Base-by-base conservation (phyloP, 2,329 filamentous ascomycete species). In the Neopestalotiopsis rosae region DNA sequence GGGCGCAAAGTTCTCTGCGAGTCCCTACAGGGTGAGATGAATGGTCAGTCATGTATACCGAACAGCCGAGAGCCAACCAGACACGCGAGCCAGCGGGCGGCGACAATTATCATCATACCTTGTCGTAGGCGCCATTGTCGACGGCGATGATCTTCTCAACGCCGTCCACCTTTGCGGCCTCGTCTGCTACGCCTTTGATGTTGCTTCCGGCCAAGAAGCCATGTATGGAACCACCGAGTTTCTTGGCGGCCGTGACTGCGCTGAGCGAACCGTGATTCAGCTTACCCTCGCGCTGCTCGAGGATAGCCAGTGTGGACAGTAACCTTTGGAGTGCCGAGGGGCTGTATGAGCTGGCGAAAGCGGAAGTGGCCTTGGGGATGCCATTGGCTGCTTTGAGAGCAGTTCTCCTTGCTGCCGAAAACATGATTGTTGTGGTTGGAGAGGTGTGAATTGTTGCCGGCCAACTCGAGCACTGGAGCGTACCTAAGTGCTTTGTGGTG, bases 1-100 rank as follows among this genome's bases (percentile, higher is more conserved):
- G 68, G 94, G 93, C n/a, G 95, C 96, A 78, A 89, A 98, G 85
- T 94, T 98, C 84, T 99, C 96, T 66, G 96, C 91, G 1, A 99
- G 88, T 64, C 94, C 94, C 93, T 94, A 28, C 24, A 28, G 24
- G 24, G 4, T 28, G 73, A 34, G 57, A 62, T 78, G 67, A 57
- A n/a, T 57, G 30, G 28, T 28, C 17, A 28, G 3, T 34, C 28
- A 34, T n/a, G 9, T 38, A 5, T 28, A 5, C 14, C 20, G 63
- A 2, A 24, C 34, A n/a, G 20, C 12, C 66, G 67, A 28, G 68
- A 42, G 45, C 40, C 30, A 65, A 69, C 63, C 69, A 65, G 20
- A 7, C 6, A 56, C 6, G 49, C 17, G 24, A 28, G 24, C 24
- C 24, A 28, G 49, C 17, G 49, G 49, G 49, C 6, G 49, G 49